Base-by-base conservation (phyloP, 257 asterid genomes). In the Scutellaria minor region DNA sequence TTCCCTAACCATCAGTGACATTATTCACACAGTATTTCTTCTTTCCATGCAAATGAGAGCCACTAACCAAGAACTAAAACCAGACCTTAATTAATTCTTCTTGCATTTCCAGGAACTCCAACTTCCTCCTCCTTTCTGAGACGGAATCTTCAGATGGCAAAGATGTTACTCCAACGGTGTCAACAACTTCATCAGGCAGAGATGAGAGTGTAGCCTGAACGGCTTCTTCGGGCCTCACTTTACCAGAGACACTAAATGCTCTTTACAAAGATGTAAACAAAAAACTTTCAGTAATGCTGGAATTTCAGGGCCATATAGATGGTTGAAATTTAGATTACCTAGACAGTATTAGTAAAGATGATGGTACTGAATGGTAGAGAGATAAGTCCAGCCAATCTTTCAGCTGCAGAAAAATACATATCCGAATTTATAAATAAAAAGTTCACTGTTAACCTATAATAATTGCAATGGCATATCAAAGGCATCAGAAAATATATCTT, bases 141-240 rank as follows among this genome's bases (percentile, higher is more conserved):
- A 95, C 83, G 6, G 94, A 79, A 84, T 95, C 99, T 84, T 92
- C 99, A 73, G 99, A 91, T 73, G 97, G 96, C 86, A 94, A 85
- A 74, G 93, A 60, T 61, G 96, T 91, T 64, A 91, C 67, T 10
- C 98, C 99, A 48, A 95, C 94, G 18, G 96, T 92, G 76, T 88
- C 97, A 79, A 92, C 99, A 80, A 95, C 98, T 82, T 95, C 99
- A 85, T 95, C 99, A 61, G 99, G 99, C 65, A 95, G 88, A 64
- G 99, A 95, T 68, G 96, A 90, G 63, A 95, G 83, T 9, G 99
- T 92, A 81, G 95, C 96, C 73, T 85, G 90, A 71, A 92, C 97
- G 66, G 91, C 99, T 77, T 95, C 99, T 79, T 92, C 98, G 60
- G 95, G 97, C 82, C 71, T 90, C 80, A 92, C 79, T 81, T 83